Evolutionary conservation across 1,284 basidiomycete species (phyloP), one percentile per base, ranked within the genome.

Genomic region (Moesziomyces sp.): DNA sequence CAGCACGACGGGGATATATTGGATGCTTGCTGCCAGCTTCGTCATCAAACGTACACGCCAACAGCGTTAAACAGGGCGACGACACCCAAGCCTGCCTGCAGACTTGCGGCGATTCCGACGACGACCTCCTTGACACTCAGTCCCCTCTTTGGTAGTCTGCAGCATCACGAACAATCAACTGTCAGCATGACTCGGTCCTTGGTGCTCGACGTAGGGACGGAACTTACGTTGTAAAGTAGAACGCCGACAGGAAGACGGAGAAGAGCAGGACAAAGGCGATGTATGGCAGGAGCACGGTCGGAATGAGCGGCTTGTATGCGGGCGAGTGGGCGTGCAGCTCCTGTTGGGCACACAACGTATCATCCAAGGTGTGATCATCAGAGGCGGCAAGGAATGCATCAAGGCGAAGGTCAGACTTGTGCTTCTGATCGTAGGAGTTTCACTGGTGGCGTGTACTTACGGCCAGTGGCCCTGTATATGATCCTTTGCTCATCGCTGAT

Each of bases 51-150:
- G 49, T 80, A 74, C 10, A 82, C 78, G n/a, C 80, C 80, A 9
- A 82, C 76, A n/a, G 80, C 73, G 46, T 78, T 80, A 62, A 82
- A 80, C 35, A 80, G 63, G 8, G 80, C 78, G 11, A 82, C 80
- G 10, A 76, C 59, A 38, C 80, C 80, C 48, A 77, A 62, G 23
- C 80, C 80, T 26, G 76, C 78, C 52, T 74, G 70, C 34, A 79
- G 53, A 42, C 77, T 79, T 19, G 74, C 69, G 1, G 63, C 45
- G 19, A 77, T 24, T 10, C 68, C 74, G 9, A 77, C 62, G 28
- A 68, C 8, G 38, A 74, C 58, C 64, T 80, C 78, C 5, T 55
- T 70, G 3, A 57, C 24, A 4, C 63, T 56, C 34, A 72, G 23
- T 26, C 55, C 56, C 26, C 52, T 53, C 45, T 73, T 69, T 43